Evolutionary conservation across 1,284 basidiomycete species (phyloP), one percentile per base, ranked within the genome.

Genomic region (Ceratobasidium sp.): DNA sequence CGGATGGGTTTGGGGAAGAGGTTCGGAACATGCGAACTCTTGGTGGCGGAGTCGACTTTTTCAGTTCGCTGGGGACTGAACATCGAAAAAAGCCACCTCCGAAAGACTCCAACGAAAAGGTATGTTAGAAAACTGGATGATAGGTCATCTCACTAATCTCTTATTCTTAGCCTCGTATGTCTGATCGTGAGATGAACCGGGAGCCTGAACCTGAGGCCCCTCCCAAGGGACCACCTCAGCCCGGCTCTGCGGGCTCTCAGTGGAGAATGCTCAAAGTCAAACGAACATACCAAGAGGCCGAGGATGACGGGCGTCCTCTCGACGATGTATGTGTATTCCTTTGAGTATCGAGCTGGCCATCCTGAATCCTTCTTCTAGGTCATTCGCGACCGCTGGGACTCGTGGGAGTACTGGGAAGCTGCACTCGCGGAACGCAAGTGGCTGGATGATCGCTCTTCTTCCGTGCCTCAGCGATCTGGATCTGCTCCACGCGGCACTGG

Each of bases 261-360:
- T 99, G 96, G 96, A 88, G 96, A 25, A 98, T 98, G 96, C 95
- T 94, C 89, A 95, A 96, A 77, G 86, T 99, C 0, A 87, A 90
- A 40, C 84, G 93, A 13, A 89, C 94, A 0, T 94, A 92, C 77
- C 96, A 98, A 77, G 86, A 91, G 3, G 94, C 92, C 0, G 89
- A 94, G 72, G 94, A 96, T 75, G 93, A 96, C 74, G 85, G 86
- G 1, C 81, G 85, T 22, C 75, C 87, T 0, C 78, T 96, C 1
- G 90, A 94, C 75, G 88, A 95, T 65, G 86, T 98, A 50, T 1
- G 62, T 43, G 38, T 20, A 20, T 7, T 40, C 31, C 35, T n/a
- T n/a, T n/a, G 97, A 10, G 12, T 34, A 31, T 35, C 31, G 12
- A 31, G 2, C 49, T 53, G 13, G 13, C 4, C 6, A 31, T 20